These are phyloP conservation scores for Paralagenidium karlingii DNA, from an alignment of 352 stramenopile species.

Conservation along the genomic window DNA sequence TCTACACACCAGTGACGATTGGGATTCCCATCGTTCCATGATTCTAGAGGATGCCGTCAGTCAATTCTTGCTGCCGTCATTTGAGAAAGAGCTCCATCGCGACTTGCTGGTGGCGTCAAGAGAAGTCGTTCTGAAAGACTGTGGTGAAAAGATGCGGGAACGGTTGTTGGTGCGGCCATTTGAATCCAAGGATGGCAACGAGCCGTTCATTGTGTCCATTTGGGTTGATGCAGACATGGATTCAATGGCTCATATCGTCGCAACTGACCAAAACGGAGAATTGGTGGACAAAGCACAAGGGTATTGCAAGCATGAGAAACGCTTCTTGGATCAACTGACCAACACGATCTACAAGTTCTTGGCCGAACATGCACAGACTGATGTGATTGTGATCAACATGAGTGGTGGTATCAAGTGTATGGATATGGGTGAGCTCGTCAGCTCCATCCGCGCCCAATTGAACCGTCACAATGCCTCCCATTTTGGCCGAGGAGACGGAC, in stretches of 20 bases:
- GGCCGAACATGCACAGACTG: conserved; percentile 61
- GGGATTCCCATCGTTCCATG: conserved; percentile 72
- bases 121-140: conserved; percentile 67
- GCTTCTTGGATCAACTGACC: conserved; percentile 59
- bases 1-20: conserved; percentile 48
- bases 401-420: conserved; percentile 84
- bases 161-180: conserved; percentile 64
- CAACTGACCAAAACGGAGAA: conserved; percentile 77
- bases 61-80: conserved; percentile 70
- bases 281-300: conserved; percentile 79
- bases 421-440: conserved; percentile 81
- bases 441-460: conserved; percentile 65
- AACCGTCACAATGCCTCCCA: conserved; percentile 50
- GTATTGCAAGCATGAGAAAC: conserved; percentile 65
- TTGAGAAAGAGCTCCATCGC: conserved; percentile 76
- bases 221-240: conserved; percentile 73
- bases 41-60: conserved; percentile 78
- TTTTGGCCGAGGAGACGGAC: conserved; percentile 61
- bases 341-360: conserved; percentile 73
- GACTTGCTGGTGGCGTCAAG: conserved; percentile 59
- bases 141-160: conserved; percentile 47
- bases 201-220: conserved; percentile 79
- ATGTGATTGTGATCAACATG: conserved; percentile 83
- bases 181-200: conserved; percentile 55
- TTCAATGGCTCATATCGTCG: conserved; percentile 73